A percentile compares a stretch with the other conserved stretches of the same genome.
Conservation (phyloP, 371 early-diverging fungal genomes). For the Mucor racemosus region DNA sequence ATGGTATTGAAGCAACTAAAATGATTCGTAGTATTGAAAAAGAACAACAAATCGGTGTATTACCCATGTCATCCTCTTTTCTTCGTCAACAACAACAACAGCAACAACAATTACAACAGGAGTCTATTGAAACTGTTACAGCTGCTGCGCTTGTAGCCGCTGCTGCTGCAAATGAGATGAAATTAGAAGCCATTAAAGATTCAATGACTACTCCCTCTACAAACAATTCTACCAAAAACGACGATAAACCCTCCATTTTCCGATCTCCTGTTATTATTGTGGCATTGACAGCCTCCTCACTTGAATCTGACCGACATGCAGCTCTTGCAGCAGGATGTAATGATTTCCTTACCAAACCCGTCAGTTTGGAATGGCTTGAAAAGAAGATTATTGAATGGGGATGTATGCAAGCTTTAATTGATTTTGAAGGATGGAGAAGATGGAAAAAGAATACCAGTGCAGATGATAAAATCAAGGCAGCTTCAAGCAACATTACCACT, state of each 20-base stretch:
- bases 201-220: neutral
- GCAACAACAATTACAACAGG: neutral
- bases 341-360: conserved; percentile 84
- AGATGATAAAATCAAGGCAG: neutral
- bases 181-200: neutral
- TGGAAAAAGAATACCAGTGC: conserved; percentile 48
- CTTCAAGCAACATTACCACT: neutral
- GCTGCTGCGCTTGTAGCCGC: neutral
- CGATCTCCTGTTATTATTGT: conserved; percentile 81
- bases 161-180: neutral
- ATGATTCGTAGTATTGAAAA: conserved; percentile 68
- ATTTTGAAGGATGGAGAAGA: conserved; percentile 75
- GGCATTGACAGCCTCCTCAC: conserved; percentile 78
- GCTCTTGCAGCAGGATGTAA: conserved; percentile 86
- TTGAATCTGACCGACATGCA: conserved; percentile 70
- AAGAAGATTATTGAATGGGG: conserved; percentile 89
- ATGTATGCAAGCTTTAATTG: conserved; percentile 86
- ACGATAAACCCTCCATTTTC: conserved; percentile 42
- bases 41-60: conserved; percentile 57
- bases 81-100: conserved; percentile 18
- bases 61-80: conserved; percentile 38
- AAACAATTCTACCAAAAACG: conserved; percentile 7
- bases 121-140: neutral
- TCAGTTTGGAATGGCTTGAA: conserved; percentile 77
- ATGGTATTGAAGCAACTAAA: conserved; percentile 76